Evolutionary conservation across 1,284 basidiomycete genomes (phyloP).

Genomic region (Ustilago loliicola): DNA sequence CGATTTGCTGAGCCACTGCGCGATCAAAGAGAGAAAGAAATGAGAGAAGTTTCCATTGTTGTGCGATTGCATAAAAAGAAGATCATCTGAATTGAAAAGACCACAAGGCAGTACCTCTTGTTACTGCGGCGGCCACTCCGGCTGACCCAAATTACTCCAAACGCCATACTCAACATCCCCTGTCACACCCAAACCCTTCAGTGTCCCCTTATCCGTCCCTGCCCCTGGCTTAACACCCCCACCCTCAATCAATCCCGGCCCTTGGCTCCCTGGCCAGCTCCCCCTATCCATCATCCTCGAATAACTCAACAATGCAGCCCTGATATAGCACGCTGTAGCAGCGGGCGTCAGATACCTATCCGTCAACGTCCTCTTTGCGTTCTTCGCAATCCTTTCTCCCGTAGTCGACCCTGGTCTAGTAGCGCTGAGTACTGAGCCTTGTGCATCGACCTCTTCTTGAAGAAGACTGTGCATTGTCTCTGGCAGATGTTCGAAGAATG

Average conservation of each 20-base stretch:
- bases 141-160: slow-evolving; percentile 51
- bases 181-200: slow-evolving; percentile 42
- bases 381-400: slow-evolving; percentile 21
- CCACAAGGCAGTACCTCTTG: background rate
- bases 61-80: background rate
- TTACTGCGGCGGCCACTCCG: slow-evolving; percentile 52
- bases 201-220: slow-evolving; percentile 40
- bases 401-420: slow-evolving; percentile 3
- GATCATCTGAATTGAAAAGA: background rate
- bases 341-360: slow-evolving; percentile 55
- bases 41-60: background rate
- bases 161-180: slow-evolving; percentile 58
- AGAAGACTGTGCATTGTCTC: slow-evolving; percentile 18
- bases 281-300: slow-evolving; percentile 12
- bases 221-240: slow-evolving; percentile 45
- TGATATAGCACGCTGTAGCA: slow-evolving; percentile 47
- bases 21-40: background rate
- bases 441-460: slow-evolving; percentile 15
- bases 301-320: slow-evolving; percentile 49
- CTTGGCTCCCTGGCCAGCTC: slow-evolving; percentile 27
- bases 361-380: slow-evolving; percentile 43
- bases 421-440: background rate
- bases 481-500: slow-evolving; percentile 31
- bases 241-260: slow-evolving; percentile 20
- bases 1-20: background rate